Base-by-base conservation (phyloP, 371 early-diverging fungal genomes). In the Mortierella sp. region DNA sequence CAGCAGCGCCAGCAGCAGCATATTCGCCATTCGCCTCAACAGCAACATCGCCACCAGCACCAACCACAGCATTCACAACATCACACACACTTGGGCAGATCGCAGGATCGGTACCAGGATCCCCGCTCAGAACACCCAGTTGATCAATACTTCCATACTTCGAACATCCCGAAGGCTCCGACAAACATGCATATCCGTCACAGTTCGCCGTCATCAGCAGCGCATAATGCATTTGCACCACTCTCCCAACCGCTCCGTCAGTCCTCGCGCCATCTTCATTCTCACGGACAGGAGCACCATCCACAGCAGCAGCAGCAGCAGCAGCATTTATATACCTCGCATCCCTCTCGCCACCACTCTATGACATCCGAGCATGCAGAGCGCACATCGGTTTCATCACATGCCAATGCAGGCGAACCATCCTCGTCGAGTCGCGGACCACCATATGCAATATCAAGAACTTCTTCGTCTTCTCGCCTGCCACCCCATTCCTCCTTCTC, bases 361-460 rank as follows among this genome's bases (percentile, higher is more conserved):
- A 63, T 35, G 35, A 35, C 60, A 58, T 58, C 60, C 14, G 60
- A 58, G 32, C 60, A 63, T 35, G 65, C 65, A 63, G 65, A 63
- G 65, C 65, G 38, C 38, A 35, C 71, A 5, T 70, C 71, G 12
- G 43, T 70, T 8, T 29, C 46, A n/a, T 44, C 27, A 70, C 27
- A 63, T 63, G 65, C 6, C 46, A 70, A 27, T 27, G 46, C 41
- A 27, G 14, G n/a, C 29, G 71, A 46, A 14, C 8, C 72, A 35
- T 10, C 21, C 18, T 44, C 51, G 14, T 44, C 32, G 6, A 21
- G 21, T 32, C 72, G 18, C 12, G 27, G 46, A 11, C 46, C 11
- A 29, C 71, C 46, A 0, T 71, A 46, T 71, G 46, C n/a, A 27
- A 10, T 44, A 27, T 44, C 72, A 29, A 38, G 29, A n/a, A 58